Percentiles rank a stretch among this genome's conserved stretches.
These are phyloP conservation scores for Amaranthus palmeri DNA, from an alignment of 148 eudicot genomes.

Conservation along the genomic window DNA sequence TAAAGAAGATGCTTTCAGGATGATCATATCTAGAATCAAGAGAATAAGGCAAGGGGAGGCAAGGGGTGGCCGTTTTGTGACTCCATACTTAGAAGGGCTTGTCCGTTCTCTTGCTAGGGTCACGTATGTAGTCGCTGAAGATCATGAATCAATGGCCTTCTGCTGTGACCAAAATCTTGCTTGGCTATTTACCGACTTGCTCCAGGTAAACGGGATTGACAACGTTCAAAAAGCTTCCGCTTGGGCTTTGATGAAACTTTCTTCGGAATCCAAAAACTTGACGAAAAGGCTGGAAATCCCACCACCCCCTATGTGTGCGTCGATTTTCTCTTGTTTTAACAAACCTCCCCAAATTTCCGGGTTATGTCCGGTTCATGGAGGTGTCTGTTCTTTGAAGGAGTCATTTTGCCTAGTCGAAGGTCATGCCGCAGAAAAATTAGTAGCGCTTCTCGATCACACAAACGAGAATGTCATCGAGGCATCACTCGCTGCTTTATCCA, in stretches of 20 bases:
- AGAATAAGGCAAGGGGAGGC: constrained; percentile 62
- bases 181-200: constrained; percentile 52
- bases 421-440: constrained; percentile 63
- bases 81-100: constrained; percentile 76
- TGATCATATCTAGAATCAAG: constrained; percentile 44
- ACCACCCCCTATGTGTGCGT: constrained; percentile 42
- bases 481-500: constrained; percentile 79
- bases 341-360: constrained; percentile 52
- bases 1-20: constrained; percentile 47
- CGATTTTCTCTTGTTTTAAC: constrained; percentile 59
- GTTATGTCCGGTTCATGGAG: constrained; percentile 62
- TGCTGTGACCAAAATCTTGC: constrained; percentile 56
- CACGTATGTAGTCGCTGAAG: constrained; percentile 54
- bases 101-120: constrained; percentile 71
- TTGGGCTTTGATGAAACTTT: constrained; percentile 69
- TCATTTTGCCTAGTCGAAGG: constrained; percentile 73
- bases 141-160: constrained; percentile 47
- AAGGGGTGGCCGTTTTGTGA: constrained; percentile 67
- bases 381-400: constrained; percentile 54
- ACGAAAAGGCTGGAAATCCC: constrained; percentile 51
- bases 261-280: constrained; percentile 50
- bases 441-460: constrained; percentile 71
- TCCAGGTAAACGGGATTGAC: constrained; percentile 66
- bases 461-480: constrained; percentile 79
- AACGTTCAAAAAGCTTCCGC: constrained; percentile 85